Evolutionary conservation across 306 rosid species (phyloP), one percentile per base, ranked within the genome.

Genomic region (Arachis stenosperma): DNA sequence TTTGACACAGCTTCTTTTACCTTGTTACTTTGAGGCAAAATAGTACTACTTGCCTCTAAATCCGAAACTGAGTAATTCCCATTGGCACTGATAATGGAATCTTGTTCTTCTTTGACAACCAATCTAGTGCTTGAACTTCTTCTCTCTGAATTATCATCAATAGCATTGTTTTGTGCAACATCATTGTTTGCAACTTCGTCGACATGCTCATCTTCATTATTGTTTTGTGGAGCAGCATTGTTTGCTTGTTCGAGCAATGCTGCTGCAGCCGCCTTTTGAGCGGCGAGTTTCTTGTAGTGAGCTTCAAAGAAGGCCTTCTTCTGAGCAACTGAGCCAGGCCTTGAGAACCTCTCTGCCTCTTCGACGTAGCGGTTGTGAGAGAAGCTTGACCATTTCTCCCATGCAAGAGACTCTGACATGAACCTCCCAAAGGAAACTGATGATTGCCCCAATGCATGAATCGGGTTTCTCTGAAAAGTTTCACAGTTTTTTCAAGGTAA

Each of bases 301-400:
- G 97, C 98, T 85, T 94, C 98, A 83, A 94, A 94, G 89, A 94
- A 94, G 54, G 98, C 98, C 73, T 94, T 94, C 87, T 94, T 94
- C 83, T 91, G 97, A 1, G 98, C 98, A 50, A 94, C 98, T 9
- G 98, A 89, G 13, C 98, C 98, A 0, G 97, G 97, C 8, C 80
- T 79, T 7, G 98, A 79, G 64, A 33, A 84, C 84, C 88, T 84
- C 88, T 94, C 97, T 0, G 98, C 98, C 78, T 94, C 98, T 78
- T 94, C 98, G 0, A 94, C 98, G 3, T 94, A 91, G 46, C 96
- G 97, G 75, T 94, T 94, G 75, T 85, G 84, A 14, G 97, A 86
- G 76, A 94, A 86, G 13, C 82, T 74, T 1, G 98, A 88, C 98
- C 98, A 94, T 79, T 85, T 94, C 51, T 94, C 98, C 97, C 98